A percentile compares a stretch with the other conserved stretches of the same genome.
Evolutionary conservation across 768 basidiomycete genomes (phyloP).

Genomic region (Lentinula raphanica): DNA sequence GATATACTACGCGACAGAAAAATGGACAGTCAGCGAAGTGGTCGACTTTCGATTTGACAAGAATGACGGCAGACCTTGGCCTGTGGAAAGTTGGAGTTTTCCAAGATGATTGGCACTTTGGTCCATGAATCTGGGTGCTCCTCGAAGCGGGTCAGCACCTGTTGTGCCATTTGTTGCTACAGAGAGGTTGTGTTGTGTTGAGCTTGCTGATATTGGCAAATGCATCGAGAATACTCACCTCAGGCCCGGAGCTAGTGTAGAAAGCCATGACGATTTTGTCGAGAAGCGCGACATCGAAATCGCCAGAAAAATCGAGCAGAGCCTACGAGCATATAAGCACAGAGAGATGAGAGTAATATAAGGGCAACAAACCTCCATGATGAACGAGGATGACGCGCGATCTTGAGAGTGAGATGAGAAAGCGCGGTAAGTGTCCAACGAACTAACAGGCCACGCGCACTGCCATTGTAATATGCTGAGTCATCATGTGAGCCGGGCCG

Average conservation of each 20-base stretch:
- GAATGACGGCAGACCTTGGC: constrained; percentile 52
- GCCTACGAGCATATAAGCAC: constrained; percentile 44
- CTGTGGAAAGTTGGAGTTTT: constrained; percentile 78
- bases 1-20: constrained; percentile 63
- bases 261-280: constrained; percentile 93
- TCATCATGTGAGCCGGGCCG: neutral
- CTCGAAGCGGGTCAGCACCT: constrained; percentile 91
- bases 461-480: neutral
- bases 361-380: constrained; percentile 43
- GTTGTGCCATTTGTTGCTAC: constrained; percentile 94
- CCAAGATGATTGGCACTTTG: constrained; percentile 89
- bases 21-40: constrained; percentile 1
- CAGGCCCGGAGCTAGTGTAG: constrained; percentile 77
- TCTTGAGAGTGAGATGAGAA: neutral
- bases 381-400: constrained; percentile 14
- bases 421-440: neutral
- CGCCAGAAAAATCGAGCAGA: constrained; percentile 88
- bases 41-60: neutral
- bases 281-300: constrained; percentile 88
- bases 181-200: neutral
- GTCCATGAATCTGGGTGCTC: constrained; percentile 97
- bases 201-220: too few relatives aligned
- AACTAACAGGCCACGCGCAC: neutral
- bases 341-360: constrained; percentile 6
- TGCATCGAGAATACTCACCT: constrained; percentile 51